Evolutionary conservation across 805 yeast species (phyloP), one percentile per base, ranked within the genome.

Genomic region (Candida coquimbonensis): DNA sequence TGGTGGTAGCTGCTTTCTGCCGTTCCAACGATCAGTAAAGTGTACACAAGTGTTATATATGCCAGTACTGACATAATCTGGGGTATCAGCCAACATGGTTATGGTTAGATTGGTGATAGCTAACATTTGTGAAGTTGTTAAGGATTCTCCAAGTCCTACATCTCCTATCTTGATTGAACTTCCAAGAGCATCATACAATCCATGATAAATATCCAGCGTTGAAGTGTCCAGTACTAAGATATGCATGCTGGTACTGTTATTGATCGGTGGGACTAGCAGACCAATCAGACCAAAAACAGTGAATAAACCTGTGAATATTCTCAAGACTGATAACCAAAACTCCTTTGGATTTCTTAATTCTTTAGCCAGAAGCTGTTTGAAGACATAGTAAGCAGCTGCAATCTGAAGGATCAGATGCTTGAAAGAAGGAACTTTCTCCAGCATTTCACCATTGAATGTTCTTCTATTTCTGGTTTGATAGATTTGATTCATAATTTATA

Each of bases 141-240:
- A 38, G 3, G 63, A 66, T 14, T 59, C 52, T 1, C 57, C 57
- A 26, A 56, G 58, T 5, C 52, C 48, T 24, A 50, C 46, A 17
- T 51, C 50, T 16, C 59, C 49, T 16, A 60, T 48, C n/a, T 66
- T 69, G 13, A 47, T 39, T 2, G 67, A 56, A 17, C 52, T 55
- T 39, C 76, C 59, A 44, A 75, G 59, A 6, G 73, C 65, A 24
- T 68, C 58, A 52, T 76, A 79, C 9, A 80, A 59, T 1, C 85
- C 86, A 17, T 62, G 53, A 1, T 80, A 72, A 17, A 80, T 74
- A 48, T 77, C 78, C 7, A 71, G 59, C 51, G 75, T 80, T 5
- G 74, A 68, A 47, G 80, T 77, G 53, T 73, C 72, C 35, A 80
- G 62, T 36, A 69, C 54, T 17, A 56, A 52, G 11, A 56, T 49